Conservation (phyloP, 768 basidiomycete species). For the Lactarius hengduanensis region DNA sequence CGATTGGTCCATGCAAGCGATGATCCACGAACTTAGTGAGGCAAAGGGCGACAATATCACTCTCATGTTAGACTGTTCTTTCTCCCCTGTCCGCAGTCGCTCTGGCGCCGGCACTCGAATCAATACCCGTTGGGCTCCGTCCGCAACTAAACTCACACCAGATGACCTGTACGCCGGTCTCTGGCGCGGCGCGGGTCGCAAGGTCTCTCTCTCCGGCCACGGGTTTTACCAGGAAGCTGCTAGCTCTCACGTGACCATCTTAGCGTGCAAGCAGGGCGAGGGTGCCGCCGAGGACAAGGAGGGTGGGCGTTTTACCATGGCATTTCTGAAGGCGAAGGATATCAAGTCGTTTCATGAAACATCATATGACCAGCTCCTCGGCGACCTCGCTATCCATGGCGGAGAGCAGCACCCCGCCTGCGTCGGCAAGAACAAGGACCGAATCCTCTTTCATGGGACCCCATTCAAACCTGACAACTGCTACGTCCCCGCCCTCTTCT, state of each 20-base stretch:
- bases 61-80: constrained; percentile 64
- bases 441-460: constrained; percentile 52
- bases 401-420: constrained; percentile 51
- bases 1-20: constrained; percentile 61
- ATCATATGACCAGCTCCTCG: constrained; percentile 49
- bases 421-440: constrained; percentile 48
- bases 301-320: constrained; percentile 60
- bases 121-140: constrained; percentile 58
- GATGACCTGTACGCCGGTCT: constrained; percentile 56
- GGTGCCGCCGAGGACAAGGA: constrained; percentile 60
- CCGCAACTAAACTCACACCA: constrained; percentile 45
- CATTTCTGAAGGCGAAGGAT: constrained; percentile 49
- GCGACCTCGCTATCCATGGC: constrained; percentile 42
- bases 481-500: constrained; percentile 43
- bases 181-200: constrained; percentile 53
- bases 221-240: constrained; percentile 46
- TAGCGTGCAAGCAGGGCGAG: constrained; percentile 55
- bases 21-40: constrained; percentile 54
- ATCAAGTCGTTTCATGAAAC: constrained; percentile 52
- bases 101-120: constrained; percentile 45
- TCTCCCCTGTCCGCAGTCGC: constrained; percentile 44
- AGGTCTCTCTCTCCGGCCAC: constrained; percentile 37
- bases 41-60: constrained; percentile 71
- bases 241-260: constrained; percentile 51
- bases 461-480: constrained; percentile 53